Percentiles rank a stretch among this genome's conserved stretches.
These are phyloP conservation scores for Bryoglossum gracile DNA, from an alignment of 495 filamentous ascomycete species.

Conservation along the genomic window DNA sequence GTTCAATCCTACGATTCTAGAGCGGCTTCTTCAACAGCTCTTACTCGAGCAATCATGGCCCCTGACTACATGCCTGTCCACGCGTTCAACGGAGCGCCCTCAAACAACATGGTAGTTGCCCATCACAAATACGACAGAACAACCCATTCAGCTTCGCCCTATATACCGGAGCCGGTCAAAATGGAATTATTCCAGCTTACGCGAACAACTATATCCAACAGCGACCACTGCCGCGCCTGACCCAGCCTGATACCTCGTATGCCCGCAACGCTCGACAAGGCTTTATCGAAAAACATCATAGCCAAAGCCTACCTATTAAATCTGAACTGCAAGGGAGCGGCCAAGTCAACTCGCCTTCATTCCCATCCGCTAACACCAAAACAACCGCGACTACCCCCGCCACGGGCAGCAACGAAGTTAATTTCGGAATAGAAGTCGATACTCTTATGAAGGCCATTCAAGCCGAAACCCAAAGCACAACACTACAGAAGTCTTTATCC, in stretches of 20 bases:
- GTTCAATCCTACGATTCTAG: constrained; percentile 24
- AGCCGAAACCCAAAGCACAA: constrained; percentile 45
- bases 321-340: constrained; percentile 13
- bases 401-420: constrained; percentile 33
- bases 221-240: constrained; percentile 14
- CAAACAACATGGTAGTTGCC: constrained; percentile 9
- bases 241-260: constrained; percentile 17
- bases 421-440: constrained; percentile 78
- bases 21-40: constrained; percentile 11
- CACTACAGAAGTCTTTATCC: constrained; percentile 30
- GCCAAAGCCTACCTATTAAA: constrained; percentile 21
- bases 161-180: constrained; percentile 9
- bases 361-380: constrained; percentile 10
- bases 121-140: constrained; percentile 20
- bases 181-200: constrained; percentile 14
- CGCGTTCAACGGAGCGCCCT: constrained; percentile 9
- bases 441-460: constrained; percentile 88
- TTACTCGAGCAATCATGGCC: constrained; percentile 22
- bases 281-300: constrained; percentile 21
- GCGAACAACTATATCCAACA: constrained; percentile 22
- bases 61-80: constrained; percentile 19
- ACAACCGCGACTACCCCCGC: constrained; percentile 16
- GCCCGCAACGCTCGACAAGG: constrained; percentile 11
- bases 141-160: constrained; percentile 20
- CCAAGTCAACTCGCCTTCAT: constrained; percentile 8